Evolutionary conservation across 108 stramenopile genomes (phyloP).

Genomic region (Chaetoceros muelleri): DNA sequence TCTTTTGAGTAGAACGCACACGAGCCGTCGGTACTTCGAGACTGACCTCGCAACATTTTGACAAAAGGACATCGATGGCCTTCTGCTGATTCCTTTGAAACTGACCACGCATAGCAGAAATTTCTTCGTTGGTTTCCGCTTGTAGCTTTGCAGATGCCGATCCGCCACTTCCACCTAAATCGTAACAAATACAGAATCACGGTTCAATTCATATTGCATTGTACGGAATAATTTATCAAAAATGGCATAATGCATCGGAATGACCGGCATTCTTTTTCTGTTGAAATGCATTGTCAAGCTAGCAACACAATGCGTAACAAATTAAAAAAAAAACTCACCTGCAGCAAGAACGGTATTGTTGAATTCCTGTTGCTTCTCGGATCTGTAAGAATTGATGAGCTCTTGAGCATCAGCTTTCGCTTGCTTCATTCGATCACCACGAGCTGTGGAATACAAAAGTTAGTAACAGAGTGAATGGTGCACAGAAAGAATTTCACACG

Average conservation of each 20-base stretch:
- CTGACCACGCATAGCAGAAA: conserved; percentile 57
- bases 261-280: too few relatives aligned
- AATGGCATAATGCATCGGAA: too few relatives aligned
- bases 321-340: conserved; percentile 14
- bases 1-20: conserved; percentile 82
- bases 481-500: too few relatives aligned
- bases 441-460: conserved; percentile 30
- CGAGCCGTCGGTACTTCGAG: conserved; percentile 85
- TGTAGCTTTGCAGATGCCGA: conserved; percentile 71
- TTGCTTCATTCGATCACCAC: conserved; percentile 91
- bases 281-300: too few relatives aligned
- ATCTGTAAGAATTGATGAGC: conserved; percentile 73
- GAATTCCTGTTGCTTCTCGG: conserved; percentile 86
- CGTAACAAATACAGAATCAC: background rate
- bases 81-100: conserved; percentile 83
- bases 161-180: conserved; percentile 58
- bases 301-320: conserved; percentile 2
- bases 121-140: conserved; percentile 70
- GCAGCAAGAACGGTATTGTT: conserved; percentile 60
- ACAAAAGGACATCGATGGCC: conserved; percentile 84
- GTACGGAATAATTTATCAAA: too few relatives aligned
- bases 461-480: background rate
- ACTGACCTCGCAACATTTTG: conserved; percentile 89
- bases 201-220: conserved; percentile 3
- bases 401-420: conserved; percentile 81